These are phyloP conservation scores for Euphrasia confusa DNA, from an alignment of 257 asterid species.

Conservation along the genomic window DNA sequence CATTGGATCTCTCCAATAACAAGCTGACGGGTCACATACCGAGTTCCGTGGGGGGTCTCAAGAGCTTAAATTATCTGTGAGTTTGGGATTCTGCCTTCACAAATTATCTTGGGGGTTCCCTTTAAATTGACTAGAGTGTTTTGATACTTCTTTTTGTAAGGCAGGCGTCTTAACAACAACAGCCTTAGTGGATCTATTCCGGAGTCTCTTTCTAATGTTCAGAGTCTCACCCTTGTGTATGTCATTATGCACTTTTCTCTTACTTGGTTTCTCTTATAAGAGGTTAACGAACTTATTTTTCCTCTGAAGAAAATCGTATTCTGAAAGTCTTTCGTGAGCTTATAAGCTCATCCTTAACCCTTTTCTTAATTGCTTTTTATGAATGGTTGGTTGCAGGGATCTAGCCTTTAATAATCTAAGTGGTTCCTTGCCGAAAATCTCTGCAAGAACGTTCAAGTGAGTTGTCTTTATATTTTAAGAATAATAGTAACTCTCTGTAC, in stretches of 20 bases:
- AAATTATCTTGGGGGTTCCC: background rate
- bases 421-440: conserved; percentile 79
- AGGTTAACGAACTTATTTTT: background rate
- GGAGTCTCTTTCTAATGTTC: conserved; percentile 51
- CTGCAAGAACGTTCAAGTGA: conserved; percentile 87
- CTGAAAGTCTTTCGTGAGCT: background rate
- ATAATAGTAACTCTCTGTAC: background rate
- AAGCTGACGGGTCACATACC: conserved; percentile 70
- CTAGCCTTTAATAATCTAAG: conserved; percentile 87
- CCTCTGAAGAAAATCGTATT: too few species aligned
- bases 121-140: conserved; percentile 25
- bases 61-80: conserved; percentile 81
- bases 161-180: conserved; percentile 94
- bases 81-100: conserved; percentile 28
- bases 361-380: background rate
- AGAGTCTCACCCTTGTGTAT: conserved; percentile 82
- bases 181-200: conserved; percentile 75
- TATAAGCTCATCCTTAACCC: background rate
- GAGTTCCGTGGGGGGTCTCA: conserved; percentile 55
- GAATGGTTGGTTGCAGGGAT: conserved; percentile 59
- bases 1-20: conserved; percentile 86
- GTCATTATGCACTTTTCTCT: conserved; percentile 20
- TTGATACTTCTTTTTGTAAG: conserved; percentile 38
- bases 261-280: background rate
- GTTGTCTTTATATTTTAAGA: conserved; percentile 19